These are phyloP conservation scores for Dichotomopilus funicola DNA, from an alignment of 2,329 filamentous ascomycete genomes.

Conservation along the genomic window DNA sequence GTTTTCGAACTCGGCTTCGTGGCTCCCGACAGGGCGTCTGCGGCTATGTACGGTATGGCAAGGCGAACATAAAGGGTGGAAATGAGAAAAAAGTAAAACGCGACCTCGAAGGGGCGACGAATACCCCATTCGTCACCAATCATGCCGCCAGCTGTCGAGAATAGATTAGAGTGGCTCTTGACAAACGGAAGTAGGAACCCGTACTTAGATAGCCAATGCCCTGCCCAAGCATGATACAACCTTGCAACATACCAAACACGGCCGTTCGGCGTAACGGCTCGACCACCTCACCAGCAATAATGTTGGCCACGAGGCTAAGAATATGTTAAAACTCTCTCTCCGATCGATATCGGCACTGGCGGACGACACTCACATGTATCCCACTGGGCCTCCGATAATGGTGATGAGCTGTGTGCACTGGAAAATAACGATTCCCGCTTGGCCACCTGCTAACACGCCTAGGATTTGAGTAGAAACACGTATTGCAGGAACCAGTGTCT, in stretches of 20 bases:
- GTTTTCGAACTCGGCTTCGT: conserved; percentile 30
- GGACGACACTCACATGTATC: conserved; percentile 48
- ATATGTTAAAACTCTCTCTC: neutral
- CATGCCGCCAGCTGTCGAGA: conserved; percentile 49
- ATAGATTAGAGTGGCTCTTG: neutral
- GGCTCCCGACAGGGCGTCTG: conserved; percentile 32
- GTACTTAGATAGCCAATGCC: conserved; percentile 55
- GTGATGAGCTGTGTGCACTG: conserved; percentile 63
- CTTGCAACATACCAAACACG: conserved; percentile 59
- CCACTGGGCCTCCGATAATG: conserved; percentile 60
- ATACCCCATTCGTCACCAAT: conserved; percentile 59
- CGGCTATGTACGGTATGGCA: conserved; percentile 45
- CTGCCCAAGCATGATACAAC: conserved; percentile 60
- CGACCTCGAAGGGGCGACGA: conserved; percentile 57
- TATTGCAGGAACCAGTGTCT: conserved; percentile 58
- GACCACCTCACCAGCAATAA: conserved; percentile 60
- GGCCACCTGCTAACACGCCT: conserved; percentile 56
- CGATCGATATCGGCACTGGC: neutral
- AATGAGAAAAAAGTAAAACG: conserved; percentile 49
- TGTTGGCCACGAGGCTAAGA: conserved; percentile 54
- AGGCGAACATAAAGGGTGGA: conserved; percentile 37
- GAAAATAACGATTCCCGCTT: conserved; percentile 58
- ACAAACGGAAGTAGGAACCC: conserved; percentile 15
- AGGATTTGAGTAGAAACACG: conserved; percentile 58
- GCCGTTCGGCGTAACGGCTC: conserved; percentile 53